phyloP scores from a whole-genome alignment of 768 basidiomycete species.

The Cubamyces sp. region DNA sequence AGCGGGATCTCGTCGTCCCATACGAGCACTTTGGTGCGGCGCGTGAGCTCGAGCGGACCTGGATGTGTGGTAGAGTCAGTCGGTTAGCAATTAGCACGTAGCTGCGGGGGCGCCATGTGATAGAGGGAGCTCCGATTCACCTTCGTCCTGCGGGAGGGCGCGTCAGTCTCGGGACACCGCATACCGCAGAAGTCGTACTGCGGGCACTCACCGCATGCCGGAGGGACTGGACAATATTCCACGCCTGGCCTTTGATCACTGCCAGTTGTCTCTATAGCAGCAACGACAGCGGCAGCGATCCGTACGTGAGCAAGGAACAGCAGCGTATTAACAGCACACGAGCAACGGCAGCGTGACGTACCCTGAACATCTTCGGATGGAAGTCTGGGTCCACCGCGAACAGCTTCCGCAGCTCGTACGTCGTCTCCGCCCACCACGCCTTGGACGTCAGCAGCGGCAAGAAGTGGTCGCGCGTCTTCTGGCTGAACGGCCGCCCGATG shows the following conservation, averaged over 20 bases:
- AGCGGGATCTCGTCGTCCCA: constrained; percentile 88
- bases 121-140: neutral
- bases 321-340: too few species aligned
- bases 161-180: neutral
- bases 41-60: constrained; percentile 91
- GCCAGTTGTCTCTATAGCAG: constrained; percentile 72
- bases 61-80: constrained; percentile 12
- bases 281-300: too few species aligned
- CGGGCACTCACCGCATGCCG: constrained; percentile 63
- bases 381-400: constrained; percentile 86
- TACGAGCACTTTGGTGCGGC: constrained; percentile 79
- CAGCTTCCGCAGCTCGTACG: constrained; percentile 71
- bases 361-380: constrained; percentile 88
- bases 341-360: constrained; percentile 37
- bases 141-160: constrained; percentile 18
- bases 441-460: constrained; percentile 82
- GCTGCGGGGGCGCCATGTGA: too few species aligned
- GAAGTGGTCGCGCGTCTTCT: constrained; percentile 81
- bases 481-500: constrained; percentile 85
- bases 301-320: too few species aligned
- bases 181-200: neutral
- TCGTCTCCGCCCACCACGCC: constrained; percentile 90
- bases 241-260: constrained; percentile 93
- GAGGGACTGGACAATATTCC: constrained; percentile 86
- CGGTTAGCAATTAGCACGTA: neutral